Conservation (phyloP, 2,329 filamentous ascomycete species). For the Dothiorella sarmentorum region DNA sequence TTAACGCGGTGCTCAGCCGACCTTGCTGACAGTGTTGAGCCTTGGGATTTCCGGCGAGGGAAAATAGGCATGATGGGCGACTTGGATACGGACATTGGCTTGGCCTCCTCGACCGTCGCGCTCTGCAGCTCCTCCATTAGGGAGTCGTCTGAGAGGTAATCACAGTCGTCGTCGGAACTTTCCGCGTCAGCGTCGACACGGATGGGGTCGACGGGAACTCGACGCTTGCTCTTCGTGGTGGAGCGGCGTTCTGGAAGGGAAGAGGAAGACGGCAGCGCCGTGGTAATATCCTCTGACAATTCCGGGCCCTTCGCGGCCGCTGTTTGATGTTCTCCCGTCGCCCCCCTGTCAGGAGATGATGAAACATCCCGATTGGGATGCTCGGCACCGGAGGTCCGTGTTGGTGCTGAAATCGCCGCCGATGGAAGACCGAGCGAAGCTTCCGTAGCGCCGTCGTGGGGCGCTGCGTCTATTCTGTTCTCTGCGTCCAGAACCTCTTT, state of each 20-base stretch:
- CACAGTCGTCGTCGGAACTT: constrained; percentile 30
- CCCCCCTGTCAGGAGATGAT: constrained; percentile 19
- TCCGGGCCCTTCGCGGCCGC: constrained; percentile 11
- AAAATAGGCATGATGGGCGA: constrained; percentile 73
- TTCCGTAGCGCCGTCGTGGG: neutral
- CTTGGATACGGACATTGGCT: constrained; percentile 72
- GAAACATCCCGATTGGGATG: constrained; percentile 16
- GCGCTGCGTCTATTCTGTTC: constrained; percentile 21
- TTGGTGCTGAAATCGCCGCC: constrained; percentile 9
- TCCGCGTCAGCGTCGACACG: constrained; percentile 14
- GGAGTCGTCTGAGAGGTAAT: constrained; percentile 69
- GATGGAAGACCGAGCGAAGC: constrained; percentile 16
- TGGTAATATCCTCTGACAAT: constrained; percentile 13
- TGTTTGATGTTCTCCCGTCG: constrained; percentile 19
- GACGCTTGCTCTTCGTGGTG: constrained; percentile 16
- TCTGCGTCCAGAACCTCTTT: constrained; percentile 22
- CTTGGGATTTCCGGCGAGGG: constrained; percentile 32
- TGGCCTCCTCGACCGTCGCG: constrained; percentile 79
- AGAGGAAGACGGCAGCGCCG: constrained; percentile 13
- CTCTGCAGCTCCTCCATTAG: constrained; percentile 82
- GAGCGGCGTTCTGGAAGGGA: constrained; percentile 17
- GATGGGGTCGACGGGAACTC: constrained; percentile 14
- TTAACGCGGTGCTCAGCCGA: constrained; percentile 30
- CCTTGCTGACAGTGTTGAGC: constrained; percentile 24
- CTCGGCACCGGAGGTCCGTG: constrained; percentile 13